Evolutionary conservation across 805 yeast genomes (phyloP), one percentile per base, ranked within the genome.

Genomic region (Barnettozyma sp.): DNA sequence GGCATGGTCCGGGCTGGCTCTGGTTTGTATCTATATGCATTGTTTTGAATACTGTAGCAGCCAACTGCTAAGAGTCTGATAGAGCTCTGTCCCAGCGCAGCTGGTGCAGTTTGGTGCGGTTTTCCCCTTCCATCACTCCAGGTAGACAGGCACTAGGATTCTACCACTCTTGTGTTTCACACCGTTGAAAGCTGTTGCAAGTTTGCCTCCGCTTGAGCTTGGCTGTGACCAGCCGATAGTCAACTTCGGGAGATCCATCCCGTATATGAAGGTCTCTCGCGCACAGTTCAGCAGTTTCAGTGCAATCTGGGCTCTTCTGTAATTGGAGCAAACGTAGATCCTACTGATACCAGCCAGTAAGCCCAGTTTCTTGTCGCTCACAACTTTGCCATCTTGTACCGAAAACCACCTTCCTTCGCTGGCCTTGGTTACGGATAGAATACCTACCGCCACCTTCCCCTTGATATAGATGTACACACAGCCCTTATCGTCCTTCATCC

Each of bases 211-310:
- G 39, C 69, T 65, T 33, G 65, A 71, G 39, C 82, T 75, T 0
- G 88, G 87, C 52, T 81, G 90, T 29, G 84, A 76, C 73, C 84
- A 81, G 1, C 77, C 82, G 14, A 81, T 52, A 40, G 73, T 67
- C 12, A 42, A 44, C 38, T 56, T 68, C 2, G 57, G 55, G 11
- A 78, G 44, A 0, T 17, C 33, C 37, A 69, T 49, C 0, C 84
- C 85, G 47, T 71, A 73, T 1, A 77, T 56, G 17, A 72, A 58
- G 36, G 71, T 45, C 2, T 49, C 49, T 35, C 66, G 54, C 1
- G 76, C 73, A 3, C 63, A 51, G 3, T 67, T 52, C 5, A 80
- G 45, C 30, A 81, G 48, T 28, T 48, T 51, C 6, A 57, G 46
- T 0, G 74, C 83, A 10, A 80, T 59, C 0, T 80, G 79, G 11